phyloP scores from a whole-genome alignment of 2,329 filamentous ascomycete species.

The Beauveria scarabaeidicola region DNA sequence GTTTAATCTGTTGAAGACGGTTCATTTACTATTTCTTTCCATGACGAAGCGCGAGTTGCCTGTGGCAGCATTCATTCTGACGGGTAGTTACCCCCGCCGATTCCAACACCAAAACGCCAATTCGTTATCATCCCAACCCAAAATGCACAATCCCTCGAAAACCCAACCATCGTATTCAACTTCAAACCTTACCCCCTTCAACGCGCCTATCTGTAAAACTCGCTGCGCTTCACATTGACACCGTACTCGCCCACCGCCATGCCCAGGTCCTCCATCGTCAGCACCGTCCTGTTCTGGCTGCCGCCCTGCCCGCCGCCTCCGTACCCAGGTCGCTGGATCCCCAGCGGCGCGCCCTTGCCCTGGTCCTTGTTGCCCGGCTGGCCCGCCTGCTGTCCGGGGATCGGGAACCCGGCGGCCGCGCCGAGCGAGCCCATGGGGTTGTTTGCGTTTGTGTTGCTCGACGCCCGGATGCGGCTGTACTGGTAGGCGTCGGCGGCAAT shows the following conservation, averaged over 20 bases:
- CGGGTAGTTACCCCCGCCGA: not conserved
- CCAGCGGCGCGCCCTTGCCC: constrained; percentile 53
- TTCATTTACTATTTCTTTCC: not conserved
- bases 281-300: constrained; percentile 81
- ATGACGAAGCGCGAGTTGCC: not conserved
- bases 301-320: constrained; percentile 85
- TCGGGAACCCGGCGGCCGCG: constrained; percentile 61
- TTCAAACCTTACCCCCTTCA: too few relatives aligned
- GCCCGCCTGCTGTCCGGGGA: constrained; percentile 53
- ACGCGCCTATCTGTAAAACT: constrained; percentile 71
- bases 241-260: constrained; percentile 98
- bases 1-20: not conserved
- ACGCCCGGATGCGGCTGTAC: constrained; percentile 91
- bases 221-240: constrained; percentile 92
- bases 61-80: not conserved
- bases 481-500: constrained; percentile 97
- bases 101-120: constrained; percentile 16
- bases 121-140: constrained; percentile 2
- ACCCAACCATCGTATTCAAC: not conserved
- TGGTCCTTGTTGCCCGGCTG: constrained; percentile 49
- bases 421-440: constrained; percentile 86
- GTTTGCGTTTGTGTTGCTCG: constrained; percentile 75
- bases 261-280: constrained; percentile 97
- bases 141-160: constrained; percentile 7
- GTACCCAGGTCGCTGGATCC: constrained; percentile 69